Conservation (phyloP, 2,329 filamentous ascomycete genomes). For the Colletotrichum plurivorum region DNA sequence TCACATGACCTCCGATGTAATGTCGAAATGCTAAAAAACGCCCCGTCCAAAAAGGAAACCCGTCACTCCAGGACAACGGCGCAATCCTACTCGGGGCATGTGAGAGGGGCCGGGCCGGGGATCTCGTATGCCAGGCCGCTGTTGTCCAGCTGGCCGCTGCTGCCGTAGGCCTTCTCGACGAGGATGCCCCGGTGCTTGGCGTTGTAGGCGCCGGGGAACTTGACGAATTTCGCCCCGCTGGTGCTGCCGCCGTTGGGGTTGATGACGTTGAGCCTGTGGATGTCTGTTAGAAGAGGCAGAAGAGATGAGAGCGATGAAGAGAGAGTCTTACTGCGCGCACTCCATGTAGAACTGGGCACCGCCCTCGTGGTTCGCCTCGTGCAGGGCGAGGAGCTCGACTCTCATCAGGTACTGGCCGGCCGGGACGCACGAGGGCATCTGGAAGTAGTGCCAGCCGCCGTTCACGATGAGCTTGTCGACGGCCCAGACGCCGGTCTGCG, state of each 20-base stretch:
- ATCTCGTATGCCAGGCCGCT: constrained; percentile 50
- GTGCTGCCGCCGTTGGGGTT: constrained; percentile 39
- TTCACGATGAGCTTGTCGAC: constrained; percentile 43
- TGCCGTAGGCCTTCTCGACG: constrained; percentile 49
- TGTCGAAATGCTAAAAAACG: no score
- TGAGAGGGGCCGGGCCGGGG: constrained; percentile 47
- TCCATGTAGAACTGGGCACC: constrained; percentile 45
- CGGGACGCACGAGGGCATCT: constrained; percentile 54
- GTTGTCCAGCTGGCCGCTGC: constrained; percentile 33
- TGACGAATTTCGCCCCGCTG: constrained; percentile 46
- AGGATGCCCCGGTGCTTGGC: constrained; percentile 52
- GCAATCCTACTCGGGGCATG: not conserved
- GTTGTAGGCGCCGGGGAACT: constrained; percentile 54
- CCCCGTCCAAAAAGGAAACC: no score
- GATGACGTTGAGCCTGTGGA: no score
- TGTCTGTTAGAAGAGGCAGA: constrained; percentile 37
- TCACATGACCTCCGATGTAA: no score
- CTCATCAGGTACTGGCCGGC: constrained; percentile 58
- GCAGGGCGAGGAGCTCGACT: constrained; percentile 58
- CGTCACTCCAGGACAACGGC: not conserved
- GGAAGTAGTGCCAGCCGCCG: constrained; percentile 51
- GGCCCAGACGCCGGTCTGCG: constrained; percentile 46
- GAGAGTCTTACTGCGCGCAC: constrained; percentile 40
- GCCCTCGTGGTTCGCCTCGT: constrained; percentile 47
- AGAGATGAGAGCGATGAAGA: constrained; percentile 36